phyloP scores from a whole-genome alignment of 2,329 filamentous ascomycete genomes.

The Colletotrichum gloeosporioides region DNA sequence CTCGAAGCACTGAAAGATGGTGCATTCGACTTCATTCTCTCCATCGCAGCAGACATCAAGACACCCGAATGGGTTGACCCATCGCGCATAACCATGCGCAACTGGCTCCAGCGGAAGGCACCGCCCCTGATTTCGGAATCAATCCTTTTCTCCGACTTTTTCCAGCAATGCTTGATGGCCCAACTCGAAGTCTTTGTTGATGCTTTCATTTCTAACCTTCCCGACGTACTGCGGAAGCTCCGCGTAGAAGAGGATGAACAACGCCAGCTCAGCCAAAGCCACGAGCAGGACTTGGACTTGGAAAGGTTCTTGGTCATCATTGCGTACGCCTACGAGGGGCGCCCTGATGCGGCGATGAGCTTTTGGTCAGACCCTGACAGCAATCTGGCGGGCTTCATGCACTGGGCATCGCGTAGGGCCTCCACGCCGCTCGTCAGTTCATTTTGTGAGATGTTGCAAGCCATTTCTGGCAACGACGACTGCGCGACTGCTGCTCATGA shows the following conservation, averaged over 20 bases:
- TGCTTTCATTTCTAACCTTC: slow-evolving; percentile 93
- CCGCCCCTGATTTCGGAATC: slow-evolving; percentile 71
- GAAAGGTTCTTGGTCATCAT: slow-evolving; percentile 94
- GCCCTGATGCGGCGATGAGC: slow-evolving; percentile 81
- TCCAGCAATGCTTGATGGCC: slow-evolving; percentile 76
- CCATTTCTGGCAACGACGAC: slow-evolving; percentile 81
- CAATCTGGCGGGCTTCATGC: slow-evolving; percentile 91
- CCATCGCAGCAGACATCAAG: slow-evolving; percentile 81
- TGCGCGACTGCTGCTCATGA: slow-evolving; percentile 86
- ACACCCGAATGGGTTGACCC: slow-evolving; percentile 87
- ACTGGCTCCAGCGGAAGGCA: slow-evolving; percentile 83
- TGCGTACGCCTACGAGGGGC: slow-evolving; percentile 86
- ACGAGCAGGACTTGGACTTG: slow-evolving; percentile 75
- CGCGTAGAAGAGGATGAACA: slow-evolving; percentile 92
- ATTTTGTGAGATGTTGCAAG: slow-evolving; percentile 95
- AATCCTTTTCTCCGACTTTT: slow-evolving; percentile 71
- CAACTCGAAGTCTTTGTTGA: slow-evolving; percentile 89
- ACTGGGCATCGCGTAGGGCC: slow-evolving; percentile 94
- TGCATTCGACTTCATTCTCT: slow-evolving; percentile 89
- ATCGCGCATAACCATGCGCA: slow-evolving; percentile 80
- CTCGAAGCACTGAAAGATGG: slow-evolving; percentile 83
- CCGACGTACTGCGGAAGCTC: slow-evolving; percentile 85
- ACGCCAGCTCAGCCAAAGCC: slow-evolving; percentile 68
- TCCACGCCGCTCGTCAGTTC: slow-evolving; percentile 96
- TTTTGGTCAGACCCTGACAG: slow-evolving; percentile 95